These are phyloP conservation scores for Castanospermum australe DNA, from an alignment of 306 rosid species.

Conservation along the genomic window DNA sequence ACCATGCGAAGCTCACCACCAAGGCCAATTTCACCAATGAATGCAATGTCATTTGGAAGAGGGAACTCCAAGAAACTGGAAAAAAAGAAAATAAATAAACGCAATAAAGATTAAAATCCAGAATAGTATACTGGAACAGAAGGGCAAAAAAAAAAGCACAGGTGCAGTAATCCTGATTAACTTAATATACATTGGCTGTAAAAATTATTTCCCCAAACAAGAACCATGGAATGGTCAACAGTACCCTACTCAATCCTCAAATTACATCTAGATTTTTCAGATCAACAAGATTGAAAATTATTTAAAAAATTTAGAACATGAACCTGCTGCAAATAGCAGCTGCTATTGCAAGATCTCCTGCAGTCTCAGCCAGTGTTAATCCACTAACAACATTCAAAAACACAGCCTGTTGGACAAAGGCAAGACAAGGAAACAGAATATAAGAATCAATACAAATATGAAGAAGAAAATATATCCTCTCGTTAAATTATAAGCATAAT, in stretches of 20 bases:
- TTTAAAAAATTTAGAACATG: not conserved
- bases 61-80: conserved; percentile 86
- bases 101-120: conserved; percentile 2
- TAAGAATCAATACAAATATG: not conserved
- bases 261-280: not conserved
- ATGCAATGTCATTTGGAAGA: conserved; percentile 77
- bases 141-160: not conserved
- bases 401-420: conserved; percentile 51
- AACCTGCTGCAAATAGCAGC: conserved; percentile 99
- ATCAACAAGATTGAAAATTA: not conserved
- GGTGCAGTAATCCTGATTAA: not conserved
- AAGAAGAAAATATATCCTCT: not conserved
- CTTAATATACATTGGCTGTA: not conserved
- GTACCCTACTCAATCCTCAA: not conserved
- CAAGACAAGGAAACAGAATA: not conserved
- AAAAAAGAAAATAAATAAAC: not conserved
- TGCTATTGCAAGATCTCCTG: conserved; percentile 96
- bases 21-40: conserved; percentile 93
- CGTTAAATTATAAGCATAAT: not conserved
- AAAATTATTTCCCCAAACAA: not conserved
- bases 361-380: conserved; percentile 68
- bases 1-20: conserved; percentile 93
- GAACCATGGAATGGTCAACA: not conserved
- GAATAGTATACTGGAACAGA: not conserved
- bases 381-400: conserved; percentile 90